Percentiles rank a stretch among this genome's conserved stretches.
These are phyloP conservation scores for Colletotrichum sp. DNA, from an alignment of 2,329 filamentous ascomycete species.

Conservation along the genomic window DNA sequence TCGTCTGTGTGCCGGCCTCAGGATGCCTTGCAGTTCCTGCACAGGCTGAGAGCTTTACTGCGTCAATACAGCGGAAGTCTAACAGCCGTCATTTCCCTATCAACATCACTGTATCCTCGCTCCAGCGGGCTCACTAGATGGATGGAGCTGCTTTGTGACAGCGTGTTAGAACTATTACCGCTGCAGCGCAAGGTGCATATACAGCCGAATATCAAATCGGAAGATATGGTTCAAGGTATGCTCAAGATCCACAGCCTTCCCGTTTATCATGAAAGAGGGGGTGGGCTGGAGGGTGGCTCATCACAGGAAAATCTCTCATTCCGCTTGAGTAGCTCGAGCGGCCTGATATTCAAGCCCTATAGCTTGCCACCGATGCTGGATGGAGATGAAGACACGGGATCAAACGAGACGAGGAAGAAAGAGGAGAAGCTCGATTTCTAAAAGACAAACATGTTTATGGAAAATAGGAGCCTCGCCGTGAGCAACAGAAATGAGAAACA, in stretches of 20 bases:
- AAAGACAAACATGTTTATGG: constrained; percentile 23
- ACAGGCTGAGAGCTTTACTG: constrained; percentile 77
- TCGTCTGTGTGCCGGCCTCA: constrained; percentile 72
- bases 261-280: constrained; percentile 86
- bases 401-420: constrained; percentile 59
- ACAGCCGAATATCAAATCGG: constrained; percentile 54
- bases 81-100: constrained; percentile 78
- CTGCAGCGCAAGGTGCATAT: constrained; percentile 61
- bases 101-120: constrained; percentile 80
- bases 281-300: constrained; percentile 71
- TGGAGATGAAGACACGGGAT: constrained; percentile 63
- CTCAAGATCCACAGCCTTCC: constrained; percentile 84
- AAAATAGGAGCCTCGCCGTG: background rate
- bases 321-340: constrained; percentile 78
- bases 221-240: constrained; percentile 86
- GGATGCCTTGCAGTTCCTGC: constrained; percentile 80
- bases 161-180: constrained; percentile 83
- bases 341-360: constrained; percentile 86
- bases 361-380: constrained; percentile 82
- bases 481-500: background rate
- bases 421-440: constrained; percentile 75
- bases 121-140: constrained; percentile 78
- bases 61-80: constrained; percentile 69
- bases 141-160: constrained; percentile 85
- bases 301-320: constrained; percentile 89